Evolutionary conservation across 2,329 filamentous ascomycete genomes (phyloP).

Genomic region (Alternaria brassicicola): DNA sequence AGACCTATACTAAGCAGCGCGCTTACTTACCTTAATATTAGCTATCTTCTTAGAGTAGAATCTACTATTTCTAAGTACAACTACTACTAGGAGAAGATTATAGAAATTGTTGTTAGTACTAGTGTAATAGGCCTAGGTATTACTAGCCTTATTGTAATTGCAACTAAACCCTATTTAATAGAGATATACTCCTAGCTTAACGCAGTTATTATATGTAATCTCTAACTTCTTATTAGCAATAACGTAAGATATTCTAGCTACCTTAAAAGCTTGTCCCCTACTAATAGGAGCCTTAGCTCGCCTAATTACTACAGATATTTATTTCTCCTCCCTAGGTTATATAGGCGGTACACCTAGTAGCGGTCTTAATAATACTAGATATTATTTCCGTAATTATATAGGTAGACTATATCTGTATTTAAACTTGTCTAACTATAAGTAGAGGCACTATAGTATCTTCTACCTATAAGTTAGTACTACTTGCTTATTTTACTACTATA

Average conservation of each 20-base stretch:
- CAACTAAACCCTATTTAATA: slow-evolving; percentile 5
- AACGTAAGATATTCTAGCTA: slow-evolving; percentile 2
- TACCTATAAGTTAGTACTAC: slow-evolving; percentile 4
- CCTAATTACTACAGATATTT: slow-evolving; percentile 1
- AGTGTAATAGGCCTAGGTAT: neutral
- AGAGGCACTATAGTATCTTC: neutral
- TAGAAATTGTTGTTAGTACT: neutral
- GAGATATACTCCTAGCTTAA: slow-evolving; percentile 10
- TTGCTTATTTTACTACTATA: neutral
- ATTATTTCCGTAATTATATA: slow-evolving; percentile 7
- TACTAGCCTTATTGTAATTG: slow-evolving; percentile 3
- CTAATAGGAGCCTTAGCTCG: slow-evolving; percentile 8
- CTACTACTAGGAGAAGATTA: slow-evolving; percentile 5
- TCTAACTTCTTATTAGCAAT: slow-evolving; percentile 7
- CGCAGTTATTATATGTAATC: slow-evolving; percentile 12
- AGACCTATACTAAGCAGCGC: slow-evolving; percentile 4
- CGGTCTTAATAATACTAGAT: slow-evolving; percentile 4
- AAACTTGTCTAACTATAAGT: neutral
- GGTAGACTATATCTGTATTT: neutral
- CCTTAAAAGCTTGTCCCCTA: neutral
- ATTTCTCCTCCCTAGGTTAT: slow-evolving; percentile 7
- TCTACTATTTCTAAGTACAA: neutral
- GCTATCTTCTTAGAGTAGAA: neutral
- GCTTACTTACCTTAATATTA: slow-evolving; percentile 8
- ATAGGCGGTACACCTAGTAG: slow-evolving; percentile 4